phyloP scores from a whole-genome alignment of 129 eudicot species.

The Artemisia tridentata region DNA sequence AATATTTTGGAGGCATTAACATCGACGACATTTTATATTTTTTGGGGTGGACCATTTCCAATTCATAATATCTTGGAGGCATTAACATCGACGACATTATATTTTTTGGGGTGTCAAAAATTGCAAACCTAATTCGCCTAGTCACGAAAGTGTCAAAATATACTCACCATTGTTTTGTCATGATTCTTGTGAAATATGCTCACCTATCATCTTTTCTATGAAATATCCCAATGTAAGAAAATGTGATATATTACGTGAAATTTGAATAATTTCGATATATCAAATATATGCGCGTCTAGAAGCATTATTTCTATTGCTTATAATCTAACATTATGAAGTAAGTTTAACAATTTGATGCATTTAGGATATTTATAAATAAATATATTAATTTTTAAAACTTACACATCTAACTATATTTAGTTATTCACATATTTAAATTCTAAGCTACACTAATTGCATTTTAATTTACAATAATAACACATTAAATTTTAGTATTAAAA shows the following conservation, averaged over 20 bases:
- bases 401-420: too few relatives aligned
- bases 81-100: constrained; percentile 21
- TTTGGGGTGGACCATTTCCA: constrained; percentile 24
- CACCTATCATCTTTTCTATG: constrained; percentile 4
- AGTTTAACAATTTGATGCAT: too few relatives aligned
- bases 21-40: constrained; percentile 21
- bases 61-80: constrained; percentile 15
- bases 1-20: constrained; percentile 19
- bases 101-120: constrained; percentile 14
- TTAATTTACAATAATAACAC: too few relatives aligned
- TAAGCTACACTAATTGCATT: too few relatives aligned
- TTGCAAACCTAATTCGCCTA: constrained; percentile 8
- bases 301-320: too few relatives aligned
- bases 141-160: constrained; percentile 24
- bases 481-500: too few relatives aligned
- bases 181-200: constrained; percentile 2
- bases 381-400: too few relatives aligned
- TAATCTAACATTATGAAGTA: too few relatives aligned
- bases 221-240: background rate
- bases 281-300: too few relatives aligned
- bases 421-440: too few relatives aligned
- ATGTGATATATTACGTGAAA: background rate
- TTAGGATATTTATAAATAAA: too few relatives aligned
- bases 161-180: constrained; percentile 14
- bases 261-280: background rate